These are phyloP conservation scores for Calophaca sinica DNA, from an alignment of 306 rosid genomes.

Conservation along the genomic window DNA sequence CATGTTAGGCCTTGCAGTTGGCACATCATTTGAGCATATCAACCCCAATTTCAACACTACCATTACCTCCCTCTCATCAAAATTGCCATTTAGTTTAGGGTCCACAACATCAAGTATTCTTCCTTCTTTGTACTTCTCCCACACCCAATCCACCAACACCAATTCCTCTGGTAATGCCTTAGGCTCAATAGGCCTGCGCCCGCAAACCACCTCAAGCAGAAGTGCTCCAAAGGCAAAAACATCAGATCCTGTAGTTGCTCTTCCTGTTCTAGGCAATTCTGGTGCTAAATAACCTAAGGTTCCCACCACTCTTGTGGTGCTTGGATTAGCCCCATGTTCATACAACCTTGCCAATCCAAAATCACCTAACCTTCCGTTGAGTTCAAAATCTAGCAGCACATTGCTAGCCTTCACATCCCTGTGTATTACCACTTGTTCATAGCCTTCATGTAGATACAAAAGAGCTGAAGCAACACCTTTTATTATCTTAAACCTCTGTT, in stretches of 20 bases:
- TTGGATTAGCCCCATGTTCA: constrained; percentile 79
- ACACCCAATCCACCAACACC: constrained; percentile 82
- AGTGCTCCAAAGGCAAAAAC: constrained; percentile 82
- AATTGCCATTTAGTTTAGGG: constrained; percentile 56
- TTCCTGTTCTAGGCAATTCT: constrained; percentile 78
- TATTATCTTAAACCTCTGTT: constrained; percentile 71
- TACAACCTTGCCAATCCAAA: constrained; percentile 81
- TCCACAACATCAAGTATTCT: constrained; percentile 64
- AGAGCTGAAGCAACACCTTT: constrained; percentile 84
- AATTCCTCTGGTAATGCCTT: constrained; percentile 62
- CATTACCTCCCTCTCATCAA: constrained; percentile 51
- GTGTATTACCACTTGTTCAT: constrained; percentile 80
- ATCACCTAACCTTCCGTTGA: constrained; percentile 80
- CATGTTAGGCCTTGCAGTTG: constrained; percentile 66
- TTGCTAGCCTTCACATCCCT: constrained; percentile 90
- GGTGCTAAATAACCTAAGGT: constrained; percentile 89
- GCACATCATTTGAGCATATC: constrained; percentile 64
- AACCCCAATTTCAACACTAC: constrained; percentile 74
- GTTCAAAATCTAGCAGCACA: constrained; percentile 72
- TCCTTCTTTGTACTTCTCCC: constrained; percentile 69
- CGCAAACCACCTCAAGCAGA: constrained; percentile 74
- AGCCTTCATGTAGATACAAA: constrained; percentile 81
- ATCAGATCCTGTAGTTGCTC: constrained; percentile 74
- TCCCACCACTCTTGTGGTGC: constrained; percentile 85
- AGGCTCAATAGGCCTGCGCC: constrained; percentile 79